Base-by-base conservation (phyloP, 2,329 filamentous ascomycete species). In the Botrytis pseudocinerea region DNA sequence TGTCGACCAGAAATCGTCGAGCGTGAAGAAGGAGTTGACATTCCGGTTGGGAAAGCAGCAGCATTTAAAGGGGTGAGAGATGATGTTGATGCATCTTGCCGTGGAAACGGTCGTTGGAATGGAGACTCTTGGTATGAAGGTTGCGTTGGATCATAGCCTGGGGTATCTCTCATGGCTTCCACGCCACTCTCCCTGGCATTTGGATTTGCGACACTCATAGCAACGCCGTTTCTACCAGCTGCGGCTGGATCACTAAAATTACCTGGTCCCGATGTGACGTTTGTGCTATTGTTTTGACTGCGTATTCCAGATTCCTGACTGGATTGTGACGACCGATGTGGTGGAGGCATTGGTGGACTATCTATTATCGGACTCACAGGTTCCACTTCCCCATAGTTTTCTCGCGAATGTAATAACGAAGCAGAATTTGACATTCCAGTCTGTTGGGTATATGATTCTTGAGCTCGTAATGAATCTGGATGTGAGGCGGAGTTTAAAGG, bases 181-280 rank as follows among this genome's bases (percentile, higher is more conserved):
- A 91, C 77, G 38, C 90, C 91, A 81, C 90, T 91, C 77, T 91
- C 87, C 75, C 90, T 85, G 75, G 88, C 85, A 82, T 90, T 88
- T 69, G 85, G 86, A 77, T 91, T 90, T 68, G 91, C 90, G 66
- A 92, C 88, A 72, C 85, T 88, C 78, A 90, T 85, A 57, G 91
- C 91, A 74, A 93, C 88, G 71, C 90, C 90, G 44, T 90, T 85
- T 81, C 93, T 89, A 72, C 90, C 91, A 77, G 90, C 91, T 35
- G 86, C 85, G 25, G 91, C 88, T 57, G 84, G 81, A 68, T 88
- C 85, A 74, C 90, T 86, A 76, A 91, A 88, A 80, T 93, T 93
- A 82, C 93, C 90, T 74, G 88, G 86, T 48, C 89, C 90, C 2
- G 89, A 89, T 1, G 90, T 91, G 40, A 84, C 82, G 80, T 83